Base-by-base conservation (phyloP, 495 filamentous ascomycete genomes). In the Podospora tetraspora region DNA sequence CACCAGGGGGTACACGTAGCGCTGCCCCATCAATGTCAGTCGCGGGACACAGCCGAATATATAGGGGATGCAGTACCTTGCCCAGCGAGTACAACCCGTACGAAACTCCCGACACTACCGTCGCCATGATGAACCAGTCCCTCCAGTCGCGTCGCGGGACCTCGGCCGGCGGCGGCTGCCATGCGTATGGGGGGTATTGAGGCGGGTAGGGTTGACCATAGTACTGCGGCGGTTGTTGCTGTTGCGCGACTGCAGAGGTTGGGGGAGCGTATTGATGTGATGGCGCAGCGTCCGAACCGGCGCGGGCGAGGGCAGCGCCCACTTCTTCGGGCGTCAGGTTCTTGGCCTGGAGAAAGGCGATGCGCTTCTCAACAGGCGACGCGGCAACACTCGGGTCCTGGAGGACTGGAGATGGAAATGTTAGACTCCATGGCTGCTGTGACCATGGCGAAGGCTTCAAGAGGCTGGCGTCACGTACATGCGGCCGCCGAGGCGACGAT, bases 81-180 rank as follows among this genome's bases (percentile, higher is more conserved):
- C 92, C 89, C 11, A 97, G 85, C 72, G 87, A 86, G 75, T 93
- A 97, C n/a, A 95, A 77, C 3, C 92, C 93, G 73, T 96, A 97
- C 9, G 91, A 84, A 4, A 96, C 88, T 56, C 92, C 92, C 57
- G 91, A 90, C 69, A 94, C 89, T 10, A 96, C 90, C 0, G 93
- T 97, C 10, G 94, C 93, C 91, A 96, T 92, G 71, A 97, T 96
- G 76, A 97, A 99, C 91, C 92, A 97, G 73, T 99, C 95, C 61
- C 95, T 86, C 95, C 95, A 99, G 77, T 99, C 95, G 69, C 95
- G 86, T 73, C 87, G 89, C 8, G 95, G 92, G 8, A 67, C 52
- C 63, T 89, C 88, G 21, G 88, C 84, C 64, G 87, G 87, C 66
- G 89, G 90, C 77, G 78, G 79, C 69, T 78, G 81, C 82, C 82